Conservation (phyloP, 2,329 filamentous ascomycete genomes). For the Penicillium janthinellum region DNA sequence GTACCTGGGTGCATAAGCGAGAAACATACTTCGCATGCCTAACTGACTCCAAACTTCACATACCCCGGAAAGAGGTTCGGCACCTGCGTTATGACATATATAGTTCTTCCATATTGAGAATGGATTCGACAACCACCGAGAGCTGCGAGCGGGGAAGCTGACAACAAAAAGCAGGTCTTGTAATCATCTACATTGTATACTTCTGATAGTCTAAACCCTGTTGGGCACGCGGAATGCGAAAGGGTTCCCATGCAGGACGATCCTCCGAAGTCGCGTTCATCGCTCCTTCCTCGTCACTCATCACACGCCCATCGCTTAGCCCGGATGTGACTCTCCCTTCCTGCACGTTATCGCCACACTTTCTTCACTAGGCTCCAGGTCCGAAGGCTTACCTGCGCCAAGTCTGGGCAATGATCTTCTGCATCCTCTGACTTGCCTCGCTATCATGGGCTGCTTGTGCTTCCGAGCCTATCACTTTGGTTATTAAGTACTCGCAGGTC, state of each 20-base stretch:
- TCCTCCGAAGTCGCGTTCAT: slow-evolving; percentile 4
- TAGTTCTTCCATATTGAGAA: too few species aligned
- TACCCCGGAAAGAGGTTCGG: background rate
- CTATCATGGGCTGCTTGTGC: background rate
- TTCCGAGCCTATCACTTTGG: background rate
- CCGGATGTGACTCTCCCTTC: slow-evolving; percentile 15
- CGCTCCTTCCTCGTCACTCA: slow-evolving; percentile 14
- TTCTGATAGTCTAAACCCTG: slow-evolving; percentile 11
- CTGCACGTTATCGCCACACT: background rate
- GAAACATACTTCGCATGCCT: slow-evolving; percentile 3
- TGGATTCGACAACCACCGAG: too few species aligned
- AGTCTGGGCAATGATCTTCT: slow-evolving; percentile 14
- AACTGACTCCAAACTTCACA: background rate
- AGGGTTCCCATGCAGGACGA: slow-evolving; percentile 12
- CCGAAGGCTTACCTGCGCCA: slow-evolving; percentile 8
- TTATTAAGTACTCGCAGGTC: slow-evolving; percentile 10
- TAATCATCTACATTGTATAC: background rate
- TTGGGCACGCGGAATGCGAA: slow-evolving; percentile 15
- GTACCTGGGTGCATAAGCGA: slow-evolving; percentile 7
- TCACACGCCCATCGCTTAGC: slow-evolving; percentile 22
- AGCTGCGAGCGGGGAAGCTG: slow-evolving; percentile 12
- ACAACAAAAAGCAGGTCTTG: background rate
- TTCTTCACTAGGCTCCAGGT: slow-evolving; percentile 1
- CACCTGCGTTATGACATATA: background rate
- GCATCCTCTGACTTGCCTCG: background rate